Evolutionary conservation across 495 filamentous ascomycete species (phyloP), one percentile per base, ranked within the genome.

Genomic region (Penicillium diatomitis): DNA sequence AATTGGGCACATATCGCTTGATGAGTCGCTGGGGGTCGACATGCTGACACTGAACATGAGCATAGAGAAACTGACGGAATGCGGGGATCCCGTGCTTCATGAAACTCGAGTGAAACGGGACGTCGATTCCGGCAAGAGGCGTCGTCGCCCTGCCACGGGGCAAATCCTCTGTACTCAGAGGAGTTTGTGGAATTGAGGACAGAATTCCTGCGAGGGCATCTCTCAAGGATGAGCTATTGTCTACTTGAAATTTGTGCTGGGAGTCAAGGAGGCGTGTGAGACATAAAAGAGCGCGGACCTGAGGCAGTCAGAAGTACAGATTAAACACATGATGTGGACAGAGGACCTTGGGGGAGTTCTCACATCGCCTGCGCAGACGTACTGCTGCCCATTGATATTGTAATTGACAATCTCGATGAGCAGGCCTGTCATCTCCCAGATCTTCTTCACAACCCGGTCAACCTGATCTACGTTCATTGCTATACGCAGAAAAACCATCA

Each of bases 371-470:
- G 69, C 66, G 54, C 71, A 72, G 30, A 74, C 69, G 55, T 74
- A 74, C 48, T 74, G 71, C 47, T 60, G 51, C 9, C 55, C 53
- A 2, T 56, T 41, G 5, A 72, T 46, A 46, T 74, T 74, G 55
- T 56, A 64, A 41, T 74, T 74, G 6, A 74, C 71, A 38, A 74
- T 65, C 38, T 72, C 69, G 4, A 72, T 56, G 6, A 72, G 44
- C 12, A 49, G 44, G 6, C 44, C 39, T 11, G 57, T 69, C 10
- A 44, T 41, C 4, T 28, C 3, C 10, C 54, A 48, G 29, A 72
- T 56, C 9, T 41, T 46, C 8, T 50, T 35, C 8, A 67, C 60
- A 7, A 68, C 20, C 20, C 20, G 20, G 20, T 20, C 20, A 1
- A 20, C 20, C 20, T 20, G 20, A 20, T 20, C 20, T 2, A 20